Evolutionary conservation across 2,329 filamentous ascomycete species (phyloP).

Genomic region (Dothidotthia symphoricarpi): DNA sequence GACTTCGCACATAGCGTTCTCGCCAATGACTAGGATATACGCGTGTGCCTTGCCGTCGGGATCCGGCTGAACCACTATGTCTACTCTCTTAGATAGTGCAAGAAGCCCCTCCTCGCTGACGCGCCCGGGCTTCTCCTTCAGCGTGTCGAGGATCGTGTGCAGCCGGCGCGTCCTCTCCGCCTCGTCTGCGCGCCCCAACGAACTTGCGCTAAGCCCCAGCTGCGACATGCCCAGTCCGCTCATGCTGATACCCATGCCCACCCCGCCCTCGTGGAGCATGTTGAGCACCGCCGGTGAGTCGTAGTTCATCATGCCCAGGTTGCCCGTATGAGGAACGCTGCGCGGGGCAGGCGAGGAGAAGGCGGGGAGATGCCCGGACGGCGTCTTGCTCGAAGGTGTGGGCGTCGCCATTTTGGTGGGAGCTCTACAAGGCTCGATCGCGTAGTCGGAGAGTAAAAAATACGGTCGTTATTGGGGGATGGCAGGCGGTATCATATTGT

Average conservation of each 20-base stretch:
- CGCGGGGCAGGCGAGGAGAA: conserved; percentile 45
- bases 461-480: conserved; percentile 3
- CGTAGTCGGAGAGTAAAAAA: background rate
- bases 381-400: conserved; percentile 39
- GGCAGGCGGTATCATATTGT: conserved; percentile 9
- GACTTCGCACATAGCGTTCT: conserved; percentile 35
- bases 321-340: conserved; percentile 44
- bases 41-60: conserved; percentile 20
- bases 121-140: conserved; percentile 65
- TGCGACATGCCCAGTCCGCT: conserved; percentile 45
- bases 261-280: conserved; percentile 39
- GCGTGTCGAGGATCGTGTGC: conserved; percentile 63
- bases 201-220: conserved; percentile 39
- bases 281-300: conserved; percentile 47
- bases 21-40: conserved; percentile 38
- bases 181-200: conserved; percentile 49
- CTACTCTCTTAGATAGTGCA: conserved; percentile 64
- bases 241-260: conserved; percentile 40
- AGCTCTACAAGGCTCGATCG: too few relatives aligned
- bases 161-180: conserved; percentile 54
- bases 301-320: conserved; percentile 39
- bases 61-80: conserved; percentile 56
- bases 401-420: conserved; percentile 35
- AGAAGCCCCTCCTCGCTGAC: conserved; percentile 76
- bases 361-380: conserved; percentile 37